Evolutionary conservation across 768 basidiomycete genomes (phyloP).

Genomic region (Boletellus ananiceps): DNA sequence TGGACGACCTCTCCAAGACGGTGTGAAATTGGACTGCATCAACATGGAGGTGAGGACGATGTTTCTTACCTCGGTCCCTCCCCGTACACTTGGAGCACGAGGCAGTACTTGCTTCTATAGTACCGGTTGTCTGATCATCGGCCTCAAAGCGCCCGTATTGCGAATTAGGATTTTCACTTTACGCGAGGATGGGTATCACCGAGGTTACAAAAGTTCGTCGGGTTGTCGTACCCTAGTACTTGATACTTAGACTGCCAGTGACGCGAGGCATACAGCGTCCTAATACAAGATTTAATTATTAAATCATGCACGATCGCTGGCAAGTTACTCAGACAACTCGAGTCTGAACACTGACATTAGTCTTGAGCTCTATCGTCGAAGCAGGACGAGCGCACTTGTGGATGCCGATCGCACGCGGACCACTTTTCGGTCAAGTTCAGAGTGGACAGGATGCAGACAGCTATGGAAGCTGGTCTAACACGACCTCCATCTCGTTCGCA

Average conservation of each 20-base stretch:
- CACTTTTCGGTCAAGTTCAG: no score
- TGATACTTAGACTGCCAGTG: no score
- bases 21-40: constrained; percentile 21
- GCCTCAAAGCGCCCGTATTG: no score
- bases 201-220: not conserved
- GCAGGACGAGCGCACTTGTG: not conserved
- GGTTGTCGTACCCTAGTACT: no score
- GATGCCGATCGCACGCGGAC: not conserved
- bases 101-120: not conserved
- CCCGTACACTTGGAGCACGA: no score
- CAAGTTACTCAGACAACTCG: not conserved
- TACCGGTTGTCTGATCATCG: not conserved
- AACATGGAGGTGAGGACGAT: not conserved
- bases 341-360: not conserved
- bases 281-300: no score
- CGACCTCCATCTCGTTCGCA: constrained; percentile 73
- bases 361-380: not conserved
- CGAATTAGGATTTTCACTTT: not conserved
- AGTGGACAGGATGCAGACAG: not conserved
- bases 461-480: constrained; percentile 40
- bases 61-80: not conserved
- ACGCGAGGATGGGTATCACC: no score
- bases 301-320: no score
- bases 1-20: constrained; percentile 13
- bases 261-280: no score